Evolutionary conservation across 1,284 basidiomycete genomes (phyloP).

Genomic region (Irpex sp.): DNA sequence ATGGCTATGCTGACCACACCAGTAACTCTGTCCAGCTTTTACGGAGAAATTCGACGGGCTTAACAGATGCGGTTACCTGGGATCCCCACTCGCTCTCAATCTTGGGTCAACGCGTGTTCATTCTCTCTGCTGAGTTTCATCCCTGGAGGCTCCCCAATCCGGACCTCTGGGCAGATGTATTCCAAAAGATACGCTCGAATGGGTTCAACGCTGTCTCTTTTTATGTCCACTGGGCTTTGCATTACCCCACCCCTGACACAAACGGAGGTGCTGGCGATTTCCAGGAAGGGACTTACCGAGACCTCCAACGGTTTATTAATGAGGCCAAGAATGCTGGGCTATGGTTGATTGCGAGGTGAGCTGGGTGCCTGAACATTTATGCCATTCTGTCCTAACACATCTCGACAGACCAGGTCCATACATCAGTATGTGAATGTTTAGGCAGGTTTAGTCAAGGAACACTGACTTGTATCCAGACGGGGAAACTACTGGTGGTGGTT

Average conservation of each 20-base stretch:
- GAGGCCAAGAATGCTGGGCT: slow-evolving; percentile 47
- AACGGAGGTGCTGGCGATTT: slow-evolving; percentile 47
- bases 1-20: background rate
- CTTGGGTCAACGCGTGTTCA: slow-evolving; percentile 45
- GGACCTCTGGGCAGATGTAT: slow-evolving; percentile 51
- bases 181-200: slow-evolving; percentile 56
- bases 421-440: slow-evolving; percentile 34
- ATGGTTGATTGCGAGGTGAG: slow-evolving; percentile 48
- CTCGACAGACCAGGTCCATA: slow-evolving; percentile 44
- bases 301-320: slow-evolving; percentile 50
- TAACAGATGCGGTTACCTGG: slow-evolving; percentile 49
- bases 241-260: slow-evolving; percentile 44
- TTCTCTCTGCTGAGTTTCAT: slow-evolving; percentile 47
- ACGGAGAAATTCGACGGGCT: slow-evolving; percentile 33
- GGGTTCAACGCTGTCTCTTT: slow-evolving; percentile 59
- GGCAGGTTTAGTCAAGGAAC: background rate
- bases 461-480: slow-evolving; percentile 31
- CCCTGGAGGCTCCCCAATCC: slow-evolving; percentile 47
- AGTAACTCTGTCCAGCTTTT: background rate
- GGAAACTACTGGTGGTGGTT: slow-evolving; percentile 55
- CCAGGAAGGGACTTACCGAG: slow-evolving; percentile 41
- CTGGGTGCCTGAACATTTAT: background rate
- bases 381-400: slow-evolving; percentile 3
- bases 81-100: slow-evolving; percentile 49
- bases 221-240: slow-evolving; percentile 47